Percentiles rank a stretch among this genome's conserved stretches.
Conservation (phyloP, 805 yeast genomes). For the Candida easanensis region DNA sequence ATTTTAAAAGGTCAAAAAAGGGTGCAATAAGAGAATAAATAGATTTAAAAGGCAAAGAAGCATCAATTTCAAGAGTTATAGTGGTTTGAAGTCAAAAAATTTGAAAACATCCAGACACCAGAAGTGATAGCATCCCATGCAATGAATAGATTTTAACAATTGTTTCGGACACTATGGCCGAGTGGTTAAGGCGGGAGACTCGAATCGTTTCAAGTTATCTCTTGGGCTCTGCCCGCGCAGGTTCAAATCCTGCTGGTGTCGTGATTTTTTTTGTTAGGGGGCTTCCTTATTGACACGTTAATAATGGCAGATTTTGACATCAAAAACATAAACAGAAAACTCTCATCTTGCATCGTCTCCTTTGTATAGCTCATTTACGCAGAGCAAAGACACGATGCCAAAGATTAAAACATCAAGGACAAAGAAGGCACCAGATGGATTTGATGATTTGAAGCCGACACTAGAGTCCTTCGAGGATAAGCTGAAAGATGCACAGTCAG, state of each 20-base stretch:
- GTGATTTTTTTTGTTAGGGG: constrained; percentile 23
- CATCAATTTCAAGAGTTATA: too few species aligned
- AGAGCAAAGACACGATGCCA: constrained; percentile 38
- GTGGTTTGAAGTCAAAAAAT: too few species aligned
- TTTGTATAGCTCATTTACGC: not conserved
- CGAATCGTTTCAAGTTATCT: constrained; percentile 35
- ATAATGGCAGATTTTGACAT: constrained; percentile 1
- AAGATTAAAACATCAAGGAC: constrained; percentile 39
- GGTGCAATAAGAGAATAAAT: too few species aligned
- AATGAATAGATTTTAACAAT: too few species aligned
- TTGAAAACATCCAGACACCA: too few species aligned
- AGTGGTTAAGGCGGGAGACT: constrained; percentile 49
- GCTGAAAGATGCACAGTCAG: constrained; percentile 50
- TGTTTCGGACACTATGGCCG: constrained; percentile 42
- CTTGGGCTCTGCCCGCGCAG: constrained; percentile 49
- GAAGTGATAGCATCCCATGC: too few species aligned
- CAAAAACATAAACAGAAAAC: not conserved
- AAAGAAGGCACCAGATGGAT: constrained; percentile 71
- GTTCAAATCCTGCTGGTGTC: constrained; percentile 48
- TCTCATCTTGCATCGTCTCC: not conserved
- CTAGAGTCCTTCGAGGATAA: constrained; percentile 54
- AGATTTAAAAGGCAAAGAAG: too few species aligned
- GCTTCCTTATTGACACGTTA: constrained; percentile 5
- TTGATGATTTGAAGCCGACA: constrained; percentile 63
- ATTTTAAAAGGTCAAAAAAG: too few species aligned